phyloP scores from a whole-genome alignment of 1,284 basidiomycete genomes.

The Sparassis latifolia region DNA sequence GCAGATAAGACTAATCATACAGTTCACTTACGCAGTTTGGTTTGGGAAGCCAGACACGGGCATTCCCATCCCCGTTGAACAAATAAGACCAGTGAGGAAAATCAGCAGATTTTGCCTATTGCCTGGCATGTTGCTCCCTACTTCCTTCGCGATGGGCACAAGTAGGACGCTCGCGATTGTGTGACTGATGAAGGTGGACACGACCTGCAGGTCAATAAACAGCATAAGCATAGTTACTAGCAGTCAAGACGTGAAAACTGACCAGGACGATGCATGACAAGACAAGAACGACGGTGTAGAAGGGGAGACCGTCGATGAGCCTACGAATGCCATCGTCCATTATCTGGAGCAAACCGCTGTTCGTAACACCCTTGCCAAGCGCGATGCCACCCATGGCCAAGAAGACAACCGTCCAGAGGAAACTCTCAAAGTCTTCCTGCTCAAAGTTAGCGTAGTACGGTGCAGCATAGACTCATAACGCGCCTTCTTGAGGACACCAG shows the following conservation, averaged over 20 bases:
- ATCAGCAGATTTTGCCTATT: slow-evolving; percentile 76
- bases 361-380: slow-evolving; percentile 89
- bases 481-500: slow-evolving; percentile 91
- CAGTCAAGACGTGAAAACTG: slow-evolving; percentile 25
- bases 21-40: slow-evolving; percentile 76
- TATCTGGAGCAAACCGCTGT: slow-evolving; percentile 81
- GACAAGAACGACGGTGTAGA: slow-evolving; percentile 82
- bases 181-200: slow-evolving; percentile 91
- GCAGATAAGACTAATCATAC: too few species aligned
- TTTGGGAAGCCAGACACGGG: slow-evolving; percentile 98
- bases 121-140: slow-evolving; percentile 72
- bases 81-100: slow-evolving; percentile 89
- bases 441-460: neutral
- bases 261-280: slow-evolving; percentile 86
- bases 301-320: slow-evolving; percentile 62
- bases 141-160: slow-evolving; percentile 91
- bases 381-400: slow-evolving; percentile 99
- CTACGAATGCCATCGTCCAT: slow-evolving; percentile 68
- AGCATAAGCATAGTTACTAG: neutral
- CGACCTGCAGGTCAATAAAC: slow-evolving; percentile 37
- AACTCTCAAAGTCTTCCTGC: slow-evolving; percentile 92
- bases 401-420: slow-evolving; percentile 92
- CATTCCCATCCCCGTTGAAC: slow-evolving; percentile 96
- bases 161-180: slow-evolving; percentile 95
- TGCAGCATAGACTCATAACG: slow-evolving; percentile 9